Conservation (phyloP, 305 asterid genomes). For the Striga hermonthica region DNA sequence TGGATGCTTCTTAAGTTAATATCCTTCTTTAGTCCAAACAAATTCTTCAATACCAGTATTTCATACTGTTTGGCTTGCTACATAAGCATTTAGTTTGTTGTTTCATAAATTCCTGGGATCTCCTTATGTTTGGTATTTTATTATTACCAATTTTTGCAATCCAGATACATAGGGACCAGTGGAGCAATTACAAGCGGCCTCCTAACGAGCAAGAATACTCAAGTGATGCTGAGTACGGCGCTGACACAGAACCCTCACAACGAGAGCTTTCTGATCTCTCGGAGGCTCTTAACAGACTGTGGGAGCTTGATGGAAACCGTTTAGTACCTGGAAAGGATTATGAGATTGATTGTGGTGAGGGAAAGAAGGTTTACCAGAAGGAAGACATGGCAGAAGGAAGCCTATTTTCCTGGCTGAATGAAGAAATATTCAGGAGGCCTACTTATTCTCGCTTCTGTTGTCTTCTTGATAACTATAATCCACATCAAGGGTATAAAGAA, state of each 20-base stretch:
- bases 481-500: conserved; percentile 78
- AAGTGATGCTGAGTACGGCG: conserved; percentile 44
- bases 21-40: background rate
- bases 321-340: conserved; percentile 74
- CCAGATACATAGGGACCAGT: conserved; percentile 58
- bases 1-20: background rate
- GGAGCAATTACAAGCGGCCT: conserved; percentile 69
- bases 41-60: background rate
- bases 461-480: conserved; percentile 88
- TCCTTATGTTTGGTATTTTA: conserved; percentile 8
- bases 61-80: no score
- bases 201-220: conserved; percentile 65
- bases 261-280: conserved; percentile 66
- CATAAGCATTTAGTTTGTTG: background rate
- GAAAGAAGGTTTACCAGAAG: conserved; percentile 76
- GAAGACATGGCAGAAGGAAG: conserved; percentile 73
- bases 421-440: conserved; percentile 61
- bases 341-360: conserved; percentile 79
- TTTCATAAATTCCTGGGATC: background rate
- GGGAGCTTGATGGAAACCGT: conserved; percentile 85
- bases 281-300: conserved; percentile 66
- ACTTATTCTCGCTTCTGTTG: conserved; percentile 78
- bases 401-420: conserved; percentile 71
- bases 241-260: conserved; percentile 50
- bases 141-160: conserved; percentile 18